Evolutionary conservation across 352 stramenopile genomes (phyloP).

Genomic region (Pythium chondricola): DNA sequence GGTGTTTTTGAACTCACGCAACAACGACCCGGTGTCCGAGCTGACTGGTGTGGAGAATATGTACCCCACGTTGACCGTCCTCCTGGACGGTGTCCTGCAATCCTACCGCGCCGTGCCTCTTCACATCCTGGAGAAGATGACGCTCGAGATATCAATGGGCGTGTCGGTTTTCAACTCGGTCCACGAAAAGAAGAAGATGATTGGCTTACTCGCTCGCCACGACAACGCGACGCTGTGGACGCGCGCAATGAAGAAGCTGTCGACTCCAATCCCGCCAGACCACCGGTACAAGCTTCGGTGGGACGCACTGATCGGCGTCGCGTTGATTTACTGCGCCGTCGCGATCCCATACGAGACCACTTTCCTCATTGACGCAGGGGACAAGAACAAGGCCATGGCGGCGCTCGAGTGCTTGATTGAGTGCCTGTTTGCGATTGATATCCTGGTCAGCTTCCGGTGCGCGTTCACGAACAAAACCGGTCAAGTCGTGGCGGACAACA

Average conservation of each 20-base stretch:
- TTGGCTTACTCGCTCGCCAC: constrained; percentile 40
- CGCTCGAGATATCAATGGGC: constrained; percentile 67
- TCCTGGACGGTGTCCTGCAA: constrained; percentile 50
- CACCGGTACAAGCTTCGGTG: constrained; percentile 42
- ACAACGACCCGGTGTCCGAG: constrained; percentile 48
- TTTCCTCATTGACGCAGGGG: constrained; percentile 31
- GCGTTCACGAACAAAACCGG: constrained; percentile 28
- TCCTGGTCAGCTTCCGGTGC: constrained; percentile 51
- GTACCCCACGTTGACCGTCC: constrained; percentile 57
- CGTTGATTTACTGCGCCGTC: constrained; percentile 50
- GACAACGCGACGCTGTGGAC: constrained; percentile 17
- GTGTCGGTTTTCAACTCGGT: constrained; percentile 72
- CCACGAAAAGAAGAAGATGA: constrained; percentile 67
- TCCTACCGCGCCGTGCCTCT: constrained; percentile 64
- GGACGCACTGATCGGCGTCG: constrained; percentile 35
- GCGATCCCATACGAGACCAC: constrained; percentile 59
- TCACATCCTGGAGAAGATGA: constrained; percentile 47
- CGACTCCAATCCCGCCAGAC: constrained; percentile 39
- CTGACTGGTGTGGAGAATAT: constrained; percentile 56
- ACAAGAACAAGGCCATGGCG: constrained; percentile 14
- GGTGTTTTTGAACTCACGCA: constrained; percentile 50
- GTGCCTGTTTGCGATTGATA: constrained; percentile 43
- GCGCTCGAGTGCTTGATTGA: constrained; percentile 39
- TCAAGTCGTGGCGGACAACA: constrained; percentile 22
- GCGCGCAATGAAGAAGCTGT: constrained; percentile 23